Percentiles rank a stretch among this genome's conserved stretches.
Evolutionary conservation across 148 eudicot genomes (phyloP).

Genomic region (Rhododendron kiyosumense): DNA sequence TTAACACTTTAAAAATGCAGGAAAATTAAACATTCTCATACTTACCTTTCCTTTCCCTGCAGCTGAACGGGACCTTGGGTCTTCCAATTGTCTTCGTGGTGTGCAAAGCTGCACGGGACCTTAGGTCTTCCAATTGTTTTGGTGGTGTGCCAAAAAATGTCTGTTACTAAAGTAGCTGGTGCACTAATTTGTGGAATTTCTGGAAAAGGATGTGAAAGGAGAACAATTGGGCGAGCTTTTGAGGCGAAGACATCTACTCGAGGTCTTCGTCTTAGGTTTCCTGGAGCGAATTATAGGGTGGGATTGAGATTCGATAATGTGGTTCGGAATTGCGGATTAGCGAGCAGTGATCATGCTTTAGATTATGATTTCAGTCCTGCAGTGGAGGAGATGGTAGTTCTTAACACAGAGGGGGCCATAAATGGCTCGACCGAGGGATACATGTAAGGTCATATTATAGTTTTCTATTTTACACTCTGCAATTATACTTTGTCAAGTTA

Average conservation of each 20-base stretch:
- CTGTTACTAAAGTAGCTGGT: conserved; percentile 9
- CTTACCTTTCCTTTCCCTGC: background rate
- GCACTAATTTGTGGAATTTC: conserved; percentile 18
- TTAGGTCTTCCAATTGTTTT: background rate
- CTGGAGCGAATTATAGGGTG: conserved; percentile 2
- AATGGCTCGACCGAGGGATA: conserved; percentile 15
- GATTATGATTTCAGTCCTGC: conserved; percentile 10
- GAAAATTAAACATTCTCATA: background rate
- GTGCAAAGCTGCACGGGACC: background rate
- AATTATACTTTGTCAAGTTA: background rate
- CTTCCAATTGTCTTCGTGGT: background rate
- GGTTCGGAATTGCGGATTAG: conserved; percentile 22
- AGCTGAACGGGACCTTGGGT: background rate
- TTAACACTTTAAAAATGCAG: background rate
- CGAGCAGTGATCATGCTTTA: conserved; percentile 12
- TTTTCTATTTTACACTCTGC: background rate
- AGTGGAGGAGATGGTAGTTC: conserved; percentile 16
- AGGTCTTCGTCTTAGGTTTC: background rate
- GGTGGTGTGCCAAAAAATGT: background rate
- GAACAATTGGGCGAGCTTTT: background rate
- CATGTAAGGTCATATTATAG: conserved; percentile 3
- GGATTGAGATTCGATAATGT: conserved; percentile 12
- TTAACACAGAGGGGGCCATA: conserved; percentile 9
- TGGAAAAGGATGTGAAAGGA: conserved; percentile 14
- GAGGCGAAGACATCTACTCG: background rate